These are phyloP conservation scores for Sugiyamaella xylanicola DNA, from an alignment of 1,139 yeast species.

Conservation along the genomic window DNA sequence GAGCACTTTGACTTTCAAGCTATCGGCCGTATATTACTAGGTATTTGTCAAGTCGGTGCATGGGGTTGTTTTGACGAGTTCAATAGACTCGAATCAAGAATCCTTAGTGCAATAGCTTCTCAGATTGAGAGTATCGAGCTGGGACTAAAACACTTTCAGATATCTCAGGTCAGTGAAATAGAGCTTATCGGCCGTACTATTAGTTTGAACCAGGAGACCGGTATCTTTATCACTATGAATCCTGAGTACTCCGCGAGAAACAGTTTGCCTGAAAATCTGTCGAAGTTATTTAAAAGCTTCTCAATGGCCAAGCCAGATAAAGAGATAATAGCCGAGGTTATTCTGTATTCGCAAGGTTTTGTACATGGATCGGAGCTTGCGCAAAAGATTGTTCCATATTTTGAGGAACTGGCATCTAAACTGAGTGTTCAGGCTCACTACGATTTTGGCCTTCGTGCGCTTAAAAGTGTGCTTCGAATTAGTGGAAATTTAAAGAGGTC, in stretches of 20 bases:
- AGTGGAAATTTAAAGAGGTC: slow-evolving; percentile 57
- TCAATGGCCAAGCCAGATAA: slow-evolving; percentile 77
- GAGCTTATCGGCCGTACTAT: slow-evolving; percentile 54
- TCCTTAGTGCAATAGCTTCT: slow-evolving; percentile 83
- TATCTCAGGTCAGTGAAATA: slow-evolving; percentile 36
- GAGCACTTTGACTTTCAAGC: slow-evolving; percentile 83
- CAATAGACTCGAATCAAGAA: slow-evolving; percentile 71
- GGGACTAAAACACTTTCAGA: slow-evolving; percentile 27
- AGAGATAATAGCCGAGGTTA: slow-evolving; percentile 66
- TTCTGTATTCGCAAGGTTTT: slow-evolving; percentile 76
- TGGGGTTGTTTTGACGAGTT: slow-evolving; percentile 99
- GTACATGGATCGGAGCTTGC: slow-evolving; percentile 53
- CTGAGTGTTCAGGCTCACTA: slow-evolving; percentile 70
- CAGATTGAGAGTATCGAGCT: slow-evolving; percentile 74
- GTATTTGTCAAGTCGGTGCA: slow-evolving; percentile 83
- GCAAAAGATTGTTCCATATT: slow-evolving; percentile 56
- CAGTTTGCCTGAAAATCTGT: slow-evolving; percentile 81
- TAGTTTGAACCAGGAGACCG: slow-evolving; percentile 52
- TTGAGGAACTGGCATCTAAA: slow-evolving; percentile 46
- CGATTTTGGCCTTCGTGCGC: slow-evolving; percentile 85
- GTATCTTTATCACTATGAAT: slow-evolving; percentile 88
- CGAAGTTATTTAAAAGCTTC: slow-evolving; percentile 73
- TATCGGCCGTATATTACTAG: slow-evolving; percentile 74
- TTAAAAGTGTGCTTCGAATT: slow-evolving; percentile 63
- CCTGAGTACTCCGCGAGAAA: slow-evolving; percentile 88